Percentiles rank a stretch among this genome's conserved stretches.
These are phyloP conservation scores for Fulvia fulva DNA, from an alignment of 2,329 filamentous ascomycete genomes.

Conservation along the genomic window DNA sequence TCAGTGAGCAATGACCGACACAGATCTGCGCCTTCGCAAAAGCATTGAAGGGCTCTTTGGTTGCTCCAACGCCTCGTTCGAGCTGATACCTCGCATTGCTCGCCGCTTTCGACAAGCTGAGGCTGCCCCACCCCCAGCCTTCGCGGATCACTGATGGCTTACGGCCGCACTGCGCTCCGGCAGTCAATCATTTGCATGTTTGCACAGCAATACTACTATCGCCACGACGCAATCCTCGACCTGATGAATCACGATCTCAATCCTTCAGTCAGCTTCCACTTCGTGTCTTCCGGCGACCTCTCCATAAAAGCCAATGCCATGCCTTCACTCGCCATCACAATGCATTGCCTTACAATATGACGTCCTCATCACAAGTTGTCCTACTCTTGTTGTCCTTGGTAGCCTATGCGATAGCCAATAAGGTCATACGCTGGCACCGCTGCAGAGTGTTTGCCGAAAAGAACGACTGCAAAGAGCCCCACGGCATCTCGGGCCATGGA, in stretches of 20 bases:
- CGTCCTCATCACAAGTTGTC: neutral
- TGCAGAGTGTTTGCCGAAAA: slow-evolving; percentile 10
- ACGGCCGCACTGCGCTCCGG: neutral
- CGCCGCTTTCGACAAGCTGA: neutral
- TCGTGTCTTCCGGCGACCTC: neutral
- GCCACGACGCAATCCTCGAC: neutral
- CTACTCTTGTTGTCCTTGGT: neutral
- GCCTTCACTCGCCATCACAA: neutral
- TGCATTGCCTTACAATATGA: neutral
- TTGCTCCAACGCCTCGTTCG: neutral
- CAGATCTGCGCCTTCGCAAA: too few relatives aligned
- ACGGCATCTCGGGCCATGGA: slow-evolving; percentile 3
- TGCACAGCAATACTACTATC: neutral
- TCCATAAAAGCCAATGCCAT: neutral
- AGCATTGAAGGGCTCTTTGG: neutral
- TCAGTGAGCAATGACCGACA: too few relatives aligned
- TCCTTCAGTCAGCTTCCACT: neutral
- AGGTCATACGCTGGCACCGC: neutral
- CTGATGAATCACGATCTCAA: neutral
- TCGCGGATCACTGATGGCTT: neutral
- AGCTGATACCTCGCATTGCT: neutral
- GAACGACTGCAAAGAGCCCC: slow-evolving; percentile 11
- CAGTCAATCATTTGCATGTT: neutral
- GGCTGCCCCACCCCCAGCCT: neutral
- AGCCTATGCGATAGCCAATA: neutral